Evolutionary conservation across 345 rosid species (phyloP), one percentile per base, ranked within the genome.

Genomic region (Arabidopsis arenosa): DNA sequence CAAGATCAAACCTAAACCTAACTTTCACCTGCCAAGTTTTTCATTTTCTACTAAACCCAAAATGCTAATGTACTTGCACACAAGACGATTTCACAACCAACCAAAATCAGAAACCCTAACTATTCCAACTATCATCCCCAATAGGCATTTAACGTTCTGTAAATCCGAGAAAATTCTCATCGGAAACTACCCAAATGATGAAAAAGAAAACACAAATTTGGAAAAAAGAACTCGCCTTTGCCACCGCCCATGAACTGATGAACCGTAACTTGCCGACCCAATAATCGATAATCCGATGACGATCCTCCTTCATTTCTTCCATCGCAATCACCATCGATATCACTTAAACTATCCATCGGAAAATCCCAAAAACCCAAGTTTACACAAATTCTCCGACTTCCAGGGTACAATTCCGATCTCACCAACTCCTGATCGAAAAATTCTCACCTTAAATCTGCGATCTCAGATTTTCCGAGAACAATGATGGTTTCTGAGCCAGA

Each of bases 241-340:
- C 86, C 86, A 56, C 86, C 86, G 12, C 84, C 86, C 86, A 81
- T 83, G 75, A 84, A 76, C 80, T 79, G 79, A 72, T 83, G 86
- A 75, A 83, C 70, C 32, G 79, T 69, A 66, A 66, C 68, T 39
- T 77, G 80, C 1, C 81, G 85, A 61, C 76, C 82, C 72, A 83
- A 74, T 49, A 83, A 69, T 51, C 77, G 67, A 40, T 80, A 75
- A 80, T 59, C 76, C 39, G 80, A 79, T 53, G 66, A 13, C 0
- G 73, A 72, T 63, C 51, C 76, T 6, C 55, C 45, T 65, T 68
- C 70, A 63, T 80, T 76, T 13, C 77, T 71, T 12, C 67, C 79
- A 14, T 72, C 82, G 15, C 3, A 45, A 68, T 78, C 84, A 70
- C 73, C 79, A 13, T 80, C 83, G 37, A n/a, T 53, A 6, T 76